Conservation (phyloP, 2,329 filamentous ascomycete species). For the Exophiala oligosperma region DNA sequence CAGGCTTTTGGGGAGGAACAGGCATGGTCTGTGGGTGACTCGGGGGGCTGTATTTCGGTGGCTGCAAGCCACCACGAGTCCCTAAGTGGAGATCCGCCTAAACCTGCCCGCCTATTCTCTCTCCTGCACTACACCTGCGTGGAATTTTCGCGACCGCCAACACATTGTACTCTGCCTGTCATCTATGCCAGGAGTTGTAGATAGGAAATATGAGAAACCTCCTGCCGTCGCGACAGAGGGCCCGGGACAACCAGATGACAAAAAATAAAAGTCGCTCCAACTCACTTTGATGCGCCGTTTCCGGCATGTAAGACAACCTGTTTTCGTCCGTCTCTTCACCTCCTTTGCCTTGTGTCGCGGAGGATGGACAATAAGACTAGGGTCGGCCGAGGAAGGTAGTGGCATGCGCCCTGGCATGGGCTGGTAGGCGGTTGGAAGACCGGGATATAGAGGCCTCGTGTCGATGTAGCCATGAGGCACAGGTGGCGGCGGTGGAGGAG, state of each 20-base stretch:
- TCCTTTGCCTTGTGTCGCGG: conserved; percentile 62
- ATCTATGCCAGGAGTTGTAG: no score
- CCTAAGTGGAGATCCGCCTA: conserved; percentile 2
- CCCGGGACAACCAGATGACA: background rate
- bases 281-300: conserved; percentile 73
- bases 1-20: conserved; percentile 8
- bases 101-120: background rate
- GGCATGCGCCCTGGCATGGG: conserved; percentile 25
- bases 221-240: background rate
- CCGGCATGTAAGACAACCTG: conserved; percentile 66
- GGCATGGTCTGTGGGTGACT: background rate
- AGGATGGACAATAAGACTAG: conserved; percentile 26
- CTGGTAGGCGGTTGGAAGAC: conserved; percentile 23
- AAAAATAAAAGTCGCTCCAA: conserved; percentile 13
- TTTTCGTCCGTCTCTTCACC: conserved; percentile 74
- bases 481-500: conserved; percentile 24
- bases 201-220: no score
- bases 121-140: background rate
- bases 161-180: background rate
- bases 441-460: conserved; percentile 26
- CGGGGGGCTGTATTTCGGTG: background rate
- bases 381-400: conserved; percentile 27
- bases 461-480: conserved; percentile 25
- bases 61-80: conserved; percentile 3
- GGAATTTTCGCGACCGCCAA: background rate